Evolutionary conservation across 1,139 yeast genomes (phyloP).

Genomic region (Pichia terricola): DNA sequence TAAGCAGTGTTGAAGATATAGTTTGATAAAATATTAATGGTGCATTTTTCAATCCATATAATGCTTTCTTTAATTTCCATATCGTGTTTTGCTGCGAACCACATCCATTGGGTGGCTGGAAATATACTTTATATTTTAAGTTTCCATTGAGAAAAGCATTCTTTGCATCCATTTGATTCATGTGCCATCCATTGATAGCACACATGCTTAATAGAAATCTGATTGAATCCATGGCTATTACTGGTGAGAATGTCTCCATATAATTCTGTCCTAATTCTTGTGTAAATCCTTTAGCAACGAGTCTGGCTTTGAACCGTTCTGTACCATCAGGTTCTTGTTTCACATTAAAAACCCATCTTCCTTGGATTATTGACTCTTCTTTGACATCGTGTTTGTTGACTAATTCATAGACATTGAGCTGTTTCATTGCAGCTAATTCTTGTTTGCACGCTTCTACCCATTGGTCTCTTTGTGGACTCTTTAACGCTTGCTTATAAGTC

Average conservation of each 20-base stretch:
- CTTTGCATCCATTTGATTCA: conserved; percentile 9
- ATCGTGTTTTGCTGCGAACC: background rate
- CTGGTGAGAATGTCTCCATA: too few species aligned
- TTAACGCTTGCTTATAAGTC: too few species aligned
- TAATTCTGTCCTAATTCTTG: conserved; percentile 5
- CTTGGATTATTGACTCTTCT: background rate
- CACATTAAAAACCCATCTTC: too few species aligned
- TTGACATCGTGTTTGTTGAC: background rate
- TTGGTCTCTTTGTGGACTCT: too few species aligned
- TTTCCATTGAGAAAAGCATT: conserved; percentile 10
- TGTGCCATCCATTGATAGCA: too few species aligned
- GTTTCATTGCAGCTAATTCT: conserved; percentile 1
- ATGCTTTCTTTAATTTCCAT: conserved; percentile 8
- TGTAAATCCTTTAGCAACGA: conserved; percentile 6
- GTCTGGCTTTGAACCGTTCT: too few species aligned
- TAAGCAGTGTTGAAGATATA: background rate
- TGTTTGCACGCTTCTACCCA: too few species aligned
- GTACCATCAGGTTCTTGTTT: too few species aligned
- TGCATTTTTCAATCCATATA: conserved; percentile 8
- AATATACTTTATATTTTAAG: conserved; percentile 4
- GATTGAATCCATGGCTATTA: too few species aligned
- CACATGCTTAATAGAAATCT: too few species aligned
- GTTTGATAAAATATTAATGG: conserved; percentile 3
- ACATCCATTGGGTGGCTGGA: conserved; percentile 1
- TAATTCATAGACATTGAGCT: background rate